Conservation (phyloP, 805 yeast species). For the Hanseniaspora lachancei region DNA sequence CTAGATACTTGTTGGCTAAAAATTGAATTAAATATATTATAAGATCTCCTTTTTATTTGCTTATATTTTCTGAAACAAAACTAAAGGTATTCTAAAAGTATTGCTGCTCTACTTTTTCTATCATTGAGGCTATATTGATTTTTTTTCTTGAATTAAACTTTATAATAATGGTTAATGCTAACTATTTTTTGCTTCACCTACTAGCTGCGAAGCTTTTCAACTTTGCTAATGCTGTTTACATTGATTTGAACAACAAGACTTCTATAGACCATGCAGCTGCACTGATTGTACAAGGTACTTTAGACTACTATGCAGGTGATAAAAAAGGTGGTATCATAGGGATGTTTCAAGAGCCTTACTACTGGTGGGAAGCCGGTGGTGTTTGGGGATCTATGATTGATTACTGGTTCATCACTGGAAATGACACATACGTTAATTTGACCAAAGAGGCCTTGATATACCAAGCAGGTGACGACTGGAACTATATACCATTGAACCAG, state of each 20-base stretch:
- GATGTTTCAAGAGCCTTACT: conserved; percentile 77
- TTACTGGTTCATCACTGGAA: conserved; percentile 56
- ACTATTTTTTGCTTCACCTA: neutral
- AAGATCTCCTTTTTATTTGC: too few relatives aligned
- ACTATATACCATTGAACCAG: conserved; percentile 51
- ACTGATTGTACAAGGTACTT: conserved; percentile 51
- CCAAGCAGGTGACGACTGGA: conserved; percentile 34
- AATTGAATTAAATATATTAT: too few relatives aligned
- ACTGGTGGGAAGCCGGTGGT: conserved; percentile 99
- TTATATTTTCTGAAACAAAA: too few relatives aligned
- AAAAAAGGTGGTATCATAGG: conserved; percentile 69
- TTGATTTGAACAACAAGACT: conserved; percentile 24
- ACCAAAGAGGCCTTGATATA: conserved; percentile 45
- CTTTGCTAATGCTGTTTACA: conserved; percentile 15
- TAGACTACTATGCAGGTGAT: conserved; percentile 68
- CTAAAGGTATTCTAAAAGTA: too few relatives aligned
- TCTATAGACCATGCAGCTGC: conserved; percentile 39
- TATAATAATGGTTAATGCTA: neutral
- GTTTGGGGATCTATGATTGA: conserved; percentile 84
- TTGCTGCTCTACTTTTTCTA: too few relatives aligned
- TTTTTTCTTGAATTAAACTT: too few relatives aligned
- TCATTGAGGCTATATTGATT: too few relatives aligned
- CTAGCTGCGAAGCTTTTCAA: neutral
- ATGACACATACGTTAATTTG: conserved; percentile 48
- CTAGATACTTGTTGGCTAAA: too few relatives aligned